A percentile compares a stretch with the other conserved stretches of the same genome.
Conservation (phyloP, 2,329 filamentous ascomycete species). For the Talaromyces funiculosus region DNA sequence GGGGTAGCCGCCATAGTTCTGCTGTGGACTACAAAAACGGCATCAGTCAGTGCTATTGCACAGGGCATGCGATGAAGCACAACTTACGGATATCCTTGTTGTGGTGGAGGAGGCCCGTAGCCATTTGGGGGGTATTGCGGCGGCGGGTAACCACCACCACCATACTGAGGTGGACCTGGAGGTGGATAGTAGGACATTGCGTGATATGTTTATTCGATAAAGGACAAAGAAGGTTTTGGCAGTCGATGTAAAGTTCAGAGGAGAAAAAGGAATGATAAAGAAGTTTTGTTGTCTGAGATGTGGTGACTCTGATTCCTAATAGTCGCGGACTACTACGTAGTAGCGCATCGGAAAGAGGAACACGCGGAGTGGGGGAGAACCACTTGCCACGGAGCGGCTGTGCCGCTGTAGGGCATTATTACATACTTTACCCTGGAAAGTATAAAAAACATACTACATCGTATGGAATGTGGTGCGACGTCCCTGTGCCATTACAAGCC, state of each 20-base stretch:
- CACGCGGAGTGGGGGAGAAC: constrained; percentile 4
- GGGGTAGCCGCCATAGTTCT: constrained; percentile 34
- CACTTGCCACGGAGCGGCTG: background rate
- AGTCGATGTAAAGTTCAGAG: background rate
- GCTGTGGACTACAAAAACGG: constrained; percentile 23
- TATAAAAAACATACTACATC: too few relatives aligned
- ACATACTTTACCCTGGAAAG: too few relatives aligned
- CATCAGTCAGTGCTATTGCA: background rate
- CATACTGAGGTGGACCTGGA: constrained; percentile 42
- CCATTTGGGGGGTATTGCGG: constrained; percentile 30
- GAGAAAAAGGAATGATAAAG: background rate
- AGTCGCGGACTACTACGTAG: background rate
- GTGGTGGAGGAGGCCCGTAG: constrained; percentile 36
- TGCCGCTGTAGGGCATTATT: background rate
- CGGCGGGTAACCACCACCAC: constrained; percentile 49
- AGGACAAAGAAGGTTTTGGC: background rate
- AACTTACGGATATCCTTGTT: constrained; percentile 36
- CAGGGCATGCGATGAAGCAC: background rate
- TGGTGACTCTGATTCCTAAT: background rate
- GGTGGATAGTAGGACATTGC: constrained; percentile 61
- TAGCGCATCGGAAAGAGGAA: background rate
- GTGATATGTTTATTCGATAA: background rate
- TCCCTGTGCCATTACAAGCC: background rate
- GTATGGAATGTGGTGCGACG: too few relatives aligned
- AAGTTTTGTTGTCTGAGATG: background rate